phyloP scores from a whole-genome alignment of 306 rosid species.

The Sindora glabra region DNA sequence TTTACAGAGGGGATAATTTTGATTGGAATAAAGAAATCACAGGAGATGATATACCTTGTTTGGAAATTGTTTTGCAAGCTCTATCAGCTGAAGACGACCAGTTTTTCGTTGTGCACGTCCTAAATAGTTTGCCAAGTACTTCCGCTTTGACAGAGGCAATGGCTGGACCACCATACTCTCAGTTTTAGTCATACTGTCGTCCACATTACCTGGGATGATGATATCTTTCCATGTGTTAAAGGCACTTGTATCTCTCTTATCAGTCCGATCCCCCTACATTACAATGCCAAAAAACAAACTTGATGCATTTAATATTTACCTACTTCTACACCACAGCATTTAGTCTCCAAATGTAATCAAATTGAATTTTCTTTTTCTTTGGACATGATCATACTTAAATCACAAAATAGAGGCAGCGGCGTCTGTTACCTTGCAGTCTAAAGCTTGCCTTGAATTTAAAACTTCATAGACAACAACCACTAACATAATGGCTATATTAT shows the following conservation, averaged over 20 bases:
- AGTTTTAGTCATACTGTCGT: constrained; percentile 62
- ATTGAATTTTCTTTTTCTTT: too few species aligned
- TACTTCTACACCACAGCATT: too few species aligned
- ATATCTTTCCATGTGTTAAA: constrained; percentile 97
- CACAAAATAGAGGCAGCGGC: too few species aligned
- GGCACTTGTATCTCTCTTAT: constrained; percentile 82
- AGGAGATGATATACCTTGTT: constrained; percentile 54
- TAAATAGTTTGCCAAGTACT: constrained; percentile 79
- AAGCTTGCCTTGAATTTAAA: too few species aligned
- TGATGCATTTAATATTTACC: too few species aligned
- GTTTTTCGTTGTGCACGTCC: constrained; percentile 96
- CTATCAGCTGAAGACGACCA: constrained; percentile 78
- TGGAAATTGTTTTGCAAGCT: constrained; percentile 75
- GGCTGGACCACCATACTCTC: constrained; percentile 46
- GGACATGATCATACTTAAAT: too few species aligned
- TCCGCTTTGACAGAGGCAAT: constrained; percentile 74
- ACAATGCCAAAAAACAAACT: constrained; percentile 18
- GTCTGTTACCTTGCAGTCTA: too few species aligned
- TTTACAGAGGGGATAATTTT: neutral
- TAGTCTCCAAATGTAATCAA: too few species aligned
- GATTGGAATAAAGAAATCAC: neutral
- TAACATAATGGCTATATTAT: too few species aligned
- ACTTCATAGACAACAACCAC: too few species aligned
- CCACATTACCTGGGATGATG: constrained; percentile 88
- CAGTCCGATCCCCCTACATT: constrained; percentile 90